These are phyloP conservation scores for Pleurotus tuber-regium DNA, from an alignment of 768 basidiomycete genomes.

Conservation along the genomic window DNA sequence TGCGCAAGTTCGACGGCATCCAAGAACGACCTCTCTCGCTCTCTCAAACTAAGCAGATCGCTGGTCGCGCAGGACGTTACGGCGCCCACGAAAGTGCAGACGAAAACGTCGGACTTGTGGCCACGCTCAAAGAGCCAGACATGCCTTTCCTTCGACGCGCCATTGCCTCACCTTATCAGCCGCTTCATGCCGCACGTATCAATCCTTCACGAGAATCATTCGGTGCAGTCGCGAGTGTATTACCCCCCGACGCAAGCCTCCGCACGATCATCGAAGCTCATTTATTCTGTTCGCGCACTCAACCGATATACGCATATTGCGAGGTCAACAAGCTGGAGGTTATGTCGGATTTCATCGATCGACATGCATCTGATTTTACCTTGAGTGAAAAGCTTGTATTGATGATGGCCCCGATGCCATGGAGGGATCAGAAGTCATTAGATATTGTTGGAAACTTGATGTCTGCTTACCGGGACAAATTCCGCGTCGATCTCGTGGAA, in stretches of 20 bases:
- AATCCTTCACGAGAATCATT: slow-evolving; percentile 19
- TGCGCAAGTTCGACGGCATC: slow-evolving; percentile 64
- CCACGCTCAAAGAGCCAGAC: slow-evolving; percentile 65
- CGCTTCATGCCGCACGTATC: slow-evolving; percentile 54
- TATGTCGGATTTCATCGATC: slow-evolving; percentile 44
- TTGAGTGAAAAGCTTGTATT: slow-evolving; percentile 43
- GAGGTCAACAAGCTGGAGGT: background rate
- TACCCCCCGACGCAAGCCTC: slow-evolving; percentile 42
- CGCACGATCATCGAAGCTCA: slow-evolving; percentile 47
- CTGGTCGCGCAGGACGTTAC: slow-evolving; percentile 89
- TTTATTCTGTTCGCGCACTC: slow-evolving; percentile 43
- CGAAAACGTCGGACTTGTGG: slow-evolving; percentile 63
- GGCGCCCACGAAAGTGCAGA: slow-evolving; percentile 49
- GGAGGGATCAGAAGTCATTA: slow-evolving; percentile 38
- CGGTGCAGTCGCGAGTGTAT: slow-evolving; percentile 24
- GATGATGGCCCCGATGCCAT: slow-evolving; percentile 52
- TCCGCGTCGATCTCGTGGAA: slow-evolving; percentile 40
- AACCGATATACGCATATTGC: slow-evolving; percentile 39
- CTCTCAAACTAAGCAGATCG: slow-evolving; percentile 91
- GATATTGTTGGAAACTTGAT: slow-evolving; percentile 38
- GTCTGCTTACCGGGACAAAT: slow-evolving; percentile 33
- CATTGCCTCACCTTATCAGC: slow-evolving; percentile 46
- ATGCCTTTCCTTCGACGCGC: slow-evolving; percentile 57
- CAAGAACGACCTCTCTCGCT: slow-evolving; percentile 46
- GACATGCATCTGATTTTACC: slow-evolving; percentile 31